Conservation (phyloP, 2,329 filamentous ascomycete genomes). For the Fusarium penzigii region DNA sequence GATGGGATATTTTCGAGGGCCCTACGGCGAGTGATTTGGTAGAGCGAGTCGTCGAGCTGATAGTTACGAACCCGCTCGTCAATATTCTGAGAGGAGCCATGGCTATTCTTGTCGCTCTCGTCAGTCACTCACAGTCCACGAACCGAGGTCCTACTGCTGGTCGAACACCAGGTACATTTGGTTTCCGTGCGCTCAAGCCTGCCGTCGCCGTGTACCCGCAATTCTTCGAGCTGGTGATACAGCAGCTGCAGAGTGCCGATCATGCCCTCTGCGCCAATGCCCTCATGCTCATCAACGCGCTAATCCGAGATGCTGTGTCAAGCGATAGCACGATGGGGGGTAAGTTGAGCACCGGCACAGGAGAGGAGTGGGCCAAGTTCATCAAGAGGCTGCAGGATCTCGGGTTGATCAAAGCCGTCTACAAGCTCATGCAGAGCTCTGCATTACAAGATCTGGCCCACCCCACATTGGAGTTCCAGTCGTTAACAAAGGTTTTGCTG, state of each 20-base stretch:
- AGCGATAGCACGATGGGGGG: slow-evolving; percentile 58
- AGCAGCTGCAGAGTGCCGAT: slow-evolving; percentile 88
- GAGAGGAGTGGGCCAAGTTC: slow-evolving; percentile 89
- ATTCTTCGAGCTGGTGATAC: slow-evolving; percentile 92
- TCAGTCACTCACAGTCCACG: slow-evolving; percentile 75
- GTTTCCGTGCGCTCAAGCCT: slow-evolving; percentile 89
- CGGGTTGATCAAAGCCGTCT: slow-evolving; percentile 89
- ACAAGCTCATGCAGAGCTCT: slow-evolving; percentile 90
- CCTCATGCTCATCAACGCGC: slow-evolving; percentile 89
- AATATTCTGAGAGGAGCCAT: slow-evolving; percentile 97
- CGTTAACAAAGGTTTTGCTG: slow-evolving; percentile 82
- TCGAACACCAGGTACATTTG: slow-evolving; percentile 64
- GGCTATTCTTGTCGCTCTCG: slow-evolving; percentile 92
- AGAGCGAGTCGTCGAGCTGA: slow-evolving; percentile 81
- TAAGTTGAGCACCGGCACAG: slow-evolving; percentile 29
- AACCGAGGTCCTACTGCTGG: slow-evolving; percentile 37
- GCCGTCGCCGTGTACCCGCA: slow-evolving; percentile 88
- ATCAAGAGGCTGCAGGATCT: slow-evolving; percentile 92
- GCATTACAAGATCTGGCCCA: slow-evolving; percentile 87
- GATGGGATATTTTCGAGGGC: slow-evolving; percentile 84
- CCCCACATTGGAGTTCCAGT: slow-evolving; percentile 90
- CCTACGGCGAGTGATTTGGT: slow-evolving; percentile 65
- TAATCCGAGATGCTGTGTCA: slow-evolving; percentile 89
- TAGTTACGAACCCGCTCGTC: slow-evolving; percentile 92
- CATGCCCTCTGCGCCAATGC: slow-evolving; percentile 95